Evolutionary conservation across 768 basidiomycete species (phyloP).

Genomic region (Mycena olivaceomarginata): DNA sequence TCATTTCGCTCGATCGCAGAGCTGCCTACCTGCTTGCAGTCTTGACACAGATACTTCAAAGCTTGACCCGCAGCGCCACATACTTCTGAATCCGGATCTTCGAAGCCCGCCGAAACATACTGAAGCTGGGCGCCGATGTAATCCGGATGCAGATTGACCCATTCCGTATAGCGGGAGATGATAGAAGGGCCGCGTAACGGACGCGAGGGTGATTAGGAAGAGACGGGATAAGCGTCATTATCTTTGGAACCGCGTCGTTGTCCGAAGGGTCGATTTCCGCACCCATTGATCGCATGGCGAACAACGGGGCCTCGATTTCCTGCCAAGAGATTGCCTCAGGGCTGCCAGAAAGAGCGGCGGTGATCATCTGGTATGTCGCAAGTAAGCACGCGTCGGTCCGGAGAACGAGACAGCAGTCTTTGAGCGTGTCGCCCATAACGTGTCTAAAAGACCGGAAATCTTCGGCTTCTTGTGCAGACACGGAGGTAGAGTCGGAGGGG

Average conservation of each 20-base stretch:
- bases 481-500: slow-evolving; percentile 79
- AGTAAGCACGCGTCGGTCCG: slow-evolving; percentile 90
- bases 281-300: slow-evolving; percentile 99
- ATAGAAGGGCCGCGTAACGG: slow-evolving; percentile 95
- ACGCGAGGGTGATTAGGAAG: slow-evolving; percentile 94
- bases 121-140: slow-evolving; percentile 91
- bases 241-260: slow-evolving; percentile 92
- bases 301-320: slow-evolving; percentile 97
- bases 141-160: slow-evolving; percentile 93
- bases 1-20: not conserved
- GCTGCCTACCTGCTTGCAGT: slow-evolving; percentile 88
- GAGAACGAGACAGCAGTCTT: slow-evolving; percentile 97
- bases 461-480: slow-evolving; percentile 92
- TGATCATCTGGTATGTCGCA: slow-evolving; percentile 88
- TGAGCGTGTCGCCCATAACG: slow-evolving; percentile 98
- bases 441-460: slow-evolving; percentile 97
- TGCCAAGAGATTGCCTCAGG: slow-evolving; percentile 88
- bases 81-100: slow-evolving; percentile 87
- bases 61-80: slow-evolving; percentile 96
- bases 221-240: slow-evolving; percentile 94
- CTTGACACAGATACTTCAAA: slow-evolving; percentile 96
- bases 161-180: slow-evolving; percentile 96
- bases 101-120: slow-evolving; percentile 95
- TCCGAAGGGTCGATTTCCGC: slow-evolving; percentile 92
- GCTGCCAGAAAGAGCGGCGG: slow-evolving; percentile 79